A percentile compares a stretch with the other conserved stretches of the same genome.
phyloP scores from a whole-genome alignment of 805 yeast species.

The Debaryomyces castellii region DNA sequence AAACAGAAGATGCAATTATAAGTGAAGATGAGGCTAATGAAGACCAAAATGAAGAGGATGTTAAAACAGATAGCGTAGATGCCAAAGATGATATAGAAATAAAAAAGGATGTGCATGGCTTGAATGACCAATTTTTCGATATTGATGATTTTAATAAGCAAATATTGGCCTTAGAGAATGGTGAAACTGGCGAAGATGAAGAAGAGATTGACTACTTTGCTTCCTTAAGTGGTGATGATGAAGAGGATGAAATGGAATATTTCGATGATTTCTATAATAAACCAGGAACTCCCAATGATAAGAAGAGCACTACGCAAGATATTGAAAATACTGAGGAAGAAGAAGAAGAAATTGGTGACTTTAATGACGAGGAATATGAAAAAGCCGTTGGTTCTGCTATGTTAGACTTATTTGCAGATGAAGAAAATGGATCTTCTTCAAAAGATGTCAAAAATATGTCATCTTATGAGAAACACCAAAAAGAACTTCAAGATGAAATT shows the following conservation, averaged over 20 bases:
- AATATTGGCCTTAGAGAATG: constrained; percentile 56
- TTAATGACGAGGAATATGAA: constrained; percentile 62
- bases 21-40: constrained; percentile 12
- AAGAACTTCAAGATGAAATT: constrained; percentile 73
- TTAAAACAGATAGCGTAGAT: constrained; percentile 12
- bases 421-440: constrained; percentile 29
- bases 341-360: constrained; percentile 23
- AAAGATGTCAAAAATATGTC: constrained; percentile 48
- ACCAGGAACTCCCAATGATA: constrained; percentile 23
- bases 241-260: constrained; percentile 57
- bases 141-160: constrained; percentile 81
- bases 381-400: constrained; percentile 60
- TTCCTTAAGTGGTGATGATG: constrained; percentile 36
- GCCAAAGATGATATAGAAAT: constrained; percentile 41
- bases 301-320: constrained; percentile 5
- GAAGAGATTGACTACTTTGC: constrained; percentile 47
- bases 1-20: constrained; percentile 13
- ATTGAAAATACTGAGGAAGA: too few relatives aligned
- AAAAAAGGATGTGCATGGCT: constrained; percentile 55
- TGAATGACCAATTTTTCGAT: constrained; percentile 82
- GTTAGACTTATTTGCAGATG: constrained; percentile 58
- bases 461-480: constrained; percentile 81
- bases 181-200: constrained; percentile 18
- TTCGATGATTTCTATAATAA: constrained; percentile 68
- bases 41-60: constrained; percentile 13